Evolutionary conservation across 345 rosid species (phyloP).

Genomic region (Corchorus capsularis): DNA sequence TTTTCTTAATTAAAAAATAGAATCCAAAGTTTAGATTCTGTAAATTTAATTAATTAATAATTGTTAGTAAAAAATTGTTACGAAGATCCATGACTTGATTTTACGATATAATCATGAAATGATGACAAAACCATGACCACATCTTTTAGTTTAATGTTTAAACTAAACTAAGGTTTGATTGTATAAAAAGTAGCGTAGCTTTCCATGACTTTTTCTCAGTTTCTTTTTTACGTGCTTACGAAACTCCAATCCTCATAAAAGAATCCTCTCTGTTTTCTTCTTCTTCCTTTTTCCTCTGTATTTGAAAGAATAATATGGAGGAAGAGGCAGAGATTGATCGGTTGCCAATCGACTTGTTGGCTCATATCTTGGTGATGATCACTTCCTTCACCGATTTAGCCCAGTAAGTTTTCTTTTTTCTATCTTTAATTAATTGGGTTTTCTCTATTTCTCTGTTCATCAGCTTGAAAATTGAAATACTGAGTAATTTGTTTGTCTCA

Average conservation of each 20-base stretch:
- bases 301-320: constrained; percentile 31
- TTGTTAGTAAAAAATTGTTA: no score
- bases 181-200: not conserved
- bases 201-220: not conserved
- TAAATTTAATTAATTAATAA: not conserved
- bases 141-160: constrained; percentile 14
- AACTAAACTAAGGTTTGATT: not conserved
- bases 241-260: not conserved
- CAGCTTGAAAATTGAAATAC: not conserved
- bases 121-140: constrained; percentile 44
- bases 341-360: constrained; percentile 71
- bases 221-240: constrained; percentile 12
- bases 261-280: not conserved
- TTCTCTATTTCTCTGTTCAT: not conserved
- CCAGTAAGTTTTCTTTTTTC: constrained; percentile 43
- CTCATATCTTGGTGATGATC: constrained; percentile 58
- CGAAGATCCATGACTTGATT: not conserved
- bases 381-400: constrained; percentile 88
- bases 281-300: not conserved
- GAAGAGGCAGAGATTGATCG: constrained; percentile 73
- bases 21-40: not conserved
- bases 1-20: not conserved
- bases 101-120: constrained; percentile 13
- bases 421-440: not conserved
- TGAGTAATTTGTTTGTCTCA: no score